Evolutionary conservation across 2,329 filamentous ascomycete genomes (phyloP), one percentile per base, ranked within the genome.

Genomic region (Alternaria arbusti): DNA sequence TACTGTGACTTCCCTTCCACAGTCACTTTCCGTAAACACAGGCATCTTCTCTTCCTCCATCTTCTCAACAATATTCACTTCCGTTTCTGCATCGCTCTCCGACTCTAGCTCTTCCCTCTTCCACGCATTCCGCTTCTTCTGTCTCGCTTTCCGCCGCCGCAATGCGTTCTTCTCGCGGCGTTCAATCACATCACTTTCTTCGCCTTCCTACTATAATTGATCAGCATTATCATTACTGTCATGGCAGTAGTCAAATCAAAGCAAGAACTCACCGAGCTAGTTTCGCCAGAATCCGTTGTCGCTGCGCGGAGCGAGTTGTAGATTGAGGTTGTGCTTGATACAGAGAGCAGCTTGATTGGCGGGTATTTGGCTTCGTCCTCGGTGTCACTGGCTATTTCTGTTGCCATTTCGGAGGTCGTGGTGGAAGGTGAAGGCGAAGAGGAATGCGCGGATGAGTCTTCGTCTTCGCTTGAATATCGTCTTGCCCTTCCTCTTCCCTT

Each of bases 171-270:
- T 55, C 22, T 59, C 57, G n/a, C 43, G 50, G 13, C 50, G 26
- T 43, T 59, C 57, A 12, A 59, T 54, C n/a, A 47, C 43, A 32
- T 59, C 57, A 6, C 36, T 59, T 15, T 47, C 57, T 32, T 59
- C 57, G 20, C 46, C 57, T 40, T 52, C 44, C 50, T 59, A 59
- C 40, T 47, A 30, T 15, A 9, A 17, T 28, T 15, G 23, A 59
- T 47, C n/a, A 54, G 50, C 46, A 6, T 13, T 13, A 43, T 23
- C 20, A 26, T 30, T 30, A 28, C 28, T 28, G 28, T 30, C 28
- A 30, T 30, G 28, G 28, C 28, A 30, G 6, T 7, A 6, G 12
- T 51, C 26, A 13, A 25, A 30, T 8, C 7, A 32, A 50, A 50
- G 28, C 20, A 49, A 22, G 22, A 25, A 26, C 26, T 40, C 28